phyloP scores from a whole-genome alignment of 2,329 filamentous ascomycete species.

The Ophiostoma sp. region DNA sequence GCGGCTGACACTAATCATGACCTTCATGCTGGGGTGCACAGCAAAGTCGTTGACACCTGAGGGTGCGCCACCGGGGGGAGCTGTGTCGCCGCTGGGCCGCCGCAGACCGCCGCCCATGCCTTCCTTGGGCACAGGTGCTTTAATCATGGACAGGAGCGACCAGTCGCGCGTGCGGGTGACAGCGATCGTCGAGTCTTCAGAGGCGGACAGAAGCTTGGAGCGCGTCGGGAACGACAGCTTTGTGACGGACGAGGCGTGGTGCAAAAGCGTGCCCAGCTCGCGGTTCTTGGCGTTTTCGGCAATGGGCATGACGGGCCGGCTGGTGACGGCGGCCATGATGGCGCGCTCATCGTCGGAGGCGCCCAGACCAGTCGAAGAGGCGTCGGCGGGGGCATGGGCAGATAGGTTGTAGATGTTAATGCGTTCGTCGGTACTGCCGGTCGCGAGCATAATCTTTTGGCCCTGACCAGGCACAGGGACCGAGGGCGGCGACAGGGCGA shows the following conservation, averaged over 20 bases:
- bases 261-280: slow-evolving; percentile 81
- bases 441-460: slow-evolving; percentile 88
- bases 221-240: slow-evolving; percentile 78
- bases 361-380: slow-evolving; percentile 36
- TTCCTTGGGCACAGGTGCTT: slow-evolving; percentile 80
- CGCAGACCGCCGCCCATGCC: slow-evolving; percentile 36
- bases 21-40: slow-evolving; percentile 92
- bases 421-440: slow-evolving; percentile 87
- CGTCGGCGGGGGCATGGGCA: slow-evolving; percentile 60
- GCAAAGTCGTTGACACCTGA: slow-evolving; percentile 94
- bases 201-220: slow-evolving; percentile 81
- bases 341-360: slow-evolving; percentile 45
- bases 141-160: slow-evolving; percentile 83
- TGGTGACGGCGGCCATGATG: slow-evolving; percentile 65
- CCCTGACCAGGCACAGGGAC: slow-evolving; percentile 58
- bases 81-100: slow-evolving; percentile 86
- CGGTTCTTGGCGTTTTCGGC: slow-evolving; percentile 84
- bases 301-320: slow-evolving; percentile 59
- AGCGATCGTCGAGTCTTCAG: slow-evolving; percentile 88
- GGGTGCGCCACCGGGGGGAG: slow-evolving; percentile 74
- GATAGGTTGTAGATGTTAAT: slow-evolving; percentile 95
- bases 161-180: slow-evolving; percentile 87
- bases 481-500: slow-evolving; percentile 79
- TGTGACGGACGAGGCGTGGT: slow-evolving; percentile 83
- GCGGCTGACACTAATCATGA: slow-evolving; percentile 90